Conservation (phyloP, 768 basidiomycete species). For the Trametes maxima region DNA sequence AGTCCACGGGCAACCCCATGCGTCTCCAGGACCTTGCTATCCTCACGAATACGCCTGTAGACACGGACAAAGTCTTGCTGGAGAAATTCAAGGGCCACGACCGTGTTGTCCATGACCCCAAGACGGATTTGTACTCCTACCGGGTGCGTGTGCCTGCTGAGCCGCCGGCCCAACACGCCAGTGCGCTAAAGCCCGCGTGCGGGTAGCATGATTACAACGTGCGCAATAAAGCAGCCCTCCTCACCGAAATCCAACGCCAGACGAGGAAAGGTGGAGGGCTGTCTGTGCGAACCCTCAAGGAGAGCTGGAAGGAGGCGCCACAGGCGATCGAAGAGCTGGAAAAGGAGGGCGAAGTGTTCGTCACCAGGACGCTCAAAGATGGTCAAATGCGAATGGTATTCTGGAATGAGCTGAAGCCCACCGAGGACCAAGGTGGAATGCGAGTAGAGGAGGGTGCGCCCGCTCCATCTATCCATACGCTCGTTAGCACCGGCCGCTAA, state of each 20-base stretch:
- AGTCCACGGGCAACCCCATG: constrained; percentile 71
- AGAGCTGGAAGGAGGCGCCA: constrained; percentile 89
- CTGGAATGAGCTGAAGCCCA: constrained; percentile 86
- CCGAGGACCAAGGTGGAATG: constrained; percentile 68
- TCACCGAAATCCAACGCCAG: constrained; percentile 85
- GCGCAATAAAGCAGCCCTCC: constrained; percentile 77
- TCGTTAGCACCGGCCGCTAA: background rate
- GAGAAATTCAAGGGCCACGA: constrained; percentile 86
- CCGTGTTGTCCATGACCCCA: constrained; percentile 75
- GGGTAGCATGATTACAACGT: constrained; percentile 83
- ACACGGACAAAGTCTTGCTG: constrained; percentile 67
- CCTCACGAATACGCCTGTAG: constrained; percentile 74
- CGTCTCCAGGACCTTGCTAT: constrained; percentile 88
- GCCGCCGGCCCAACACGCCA: background rate
- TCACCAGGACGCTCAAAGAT: constrained; percentile 85
- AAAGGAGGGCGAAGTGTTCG: constrained; percentile 83
- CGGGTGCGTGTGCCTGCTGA: constrained; percentile 52
- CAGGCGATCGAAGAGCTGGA: constrained; percentile 87
- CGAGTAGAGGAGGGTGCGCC: constrained; percentile 77
- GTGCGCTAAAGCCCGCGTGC: background rate
- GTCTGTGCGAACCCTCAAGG: constrained; percentile 80
- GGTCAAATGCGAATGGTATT: constrained; percentile 84
- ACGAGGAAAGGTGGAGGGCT: constrained; percentile 85
- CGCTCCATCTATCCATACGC: background rate
- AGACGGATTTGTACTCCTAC: constrained; percentile 85